Conservation (phyloP, 2,329 filamentous ascomycete species). For the Talaromyces pinophilus region DNA sequence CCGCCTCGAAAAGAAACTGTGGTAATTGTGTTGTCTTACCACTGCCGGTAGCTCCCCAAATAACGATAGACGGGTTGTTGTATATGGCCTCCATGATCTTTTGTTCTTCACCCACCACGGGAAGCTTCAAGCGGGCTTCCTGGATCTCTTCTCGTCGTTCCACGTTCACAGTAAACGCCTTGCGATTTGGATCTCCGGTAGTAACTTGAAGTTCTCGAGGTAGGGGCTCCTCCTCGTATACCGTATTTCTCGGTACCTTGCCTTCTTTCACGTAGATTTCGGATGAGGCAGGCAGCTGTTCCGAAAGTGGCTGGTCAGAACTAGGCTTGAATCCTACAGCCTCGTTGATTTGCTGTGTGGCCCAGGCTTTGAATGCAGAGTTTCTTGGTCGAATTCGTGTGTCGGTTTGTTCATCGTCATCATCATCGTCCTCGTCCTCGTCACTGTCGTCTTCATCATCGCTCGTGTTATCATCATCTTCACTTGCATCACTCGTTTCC, state of each 20-base stretch:
- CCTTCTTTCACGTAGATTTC: constrained; percentile 33
- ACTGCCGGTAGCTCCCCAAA: constrained; percentile 93
- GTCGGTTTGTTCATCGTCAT: constrained; percentile 37
- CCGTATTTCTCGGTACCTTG: constrained; percentile 40
- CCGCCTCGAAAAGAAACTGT: constrained; percentile 92
- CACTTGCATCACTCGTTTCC: constrained; percentile 14
- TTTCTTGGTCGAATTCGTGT: constrained; percentile 39
- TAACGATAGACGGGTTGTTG: constrained; percentile 83
- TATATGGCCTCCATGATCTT: constrained; percentile 97
- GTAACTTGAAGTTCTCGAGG: constrained; percentile 43
- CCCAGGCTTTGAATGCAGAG: constrained; percentile 92
- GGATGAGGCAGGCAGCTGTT: constrained; percentile 30
- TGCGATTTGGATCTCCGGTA: constrained; percentile 56
- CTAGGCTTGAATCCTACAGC: constrained; percentile 69
- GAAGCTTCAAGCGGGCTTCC: constrained; percentile 73
- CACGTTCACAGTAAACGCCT: constrained; percentile 74
- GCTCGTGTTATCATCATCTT: constrained; percentile 28
- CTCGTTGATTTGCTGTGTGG: constrained; percentile 79
- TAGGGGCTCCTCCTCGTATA: constrained; percentile 43
- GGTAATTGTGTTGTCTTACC: constrained; percentile 98
- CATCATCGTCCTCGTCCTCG: constrained; percentile 24
- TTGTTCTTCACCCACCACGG: constrained; percentile 92
- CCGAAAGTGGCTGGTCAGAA: constrained; percentile 33
- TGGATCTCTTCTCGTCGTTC: constrained; percentile 72
- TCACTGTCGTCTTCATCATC: constrained; percentile 28